Evolutionary conservation across 2,329 filamentous ascomycete genomes (phyloP).

Genomic region (Fusarium sambucinum): DNA sequence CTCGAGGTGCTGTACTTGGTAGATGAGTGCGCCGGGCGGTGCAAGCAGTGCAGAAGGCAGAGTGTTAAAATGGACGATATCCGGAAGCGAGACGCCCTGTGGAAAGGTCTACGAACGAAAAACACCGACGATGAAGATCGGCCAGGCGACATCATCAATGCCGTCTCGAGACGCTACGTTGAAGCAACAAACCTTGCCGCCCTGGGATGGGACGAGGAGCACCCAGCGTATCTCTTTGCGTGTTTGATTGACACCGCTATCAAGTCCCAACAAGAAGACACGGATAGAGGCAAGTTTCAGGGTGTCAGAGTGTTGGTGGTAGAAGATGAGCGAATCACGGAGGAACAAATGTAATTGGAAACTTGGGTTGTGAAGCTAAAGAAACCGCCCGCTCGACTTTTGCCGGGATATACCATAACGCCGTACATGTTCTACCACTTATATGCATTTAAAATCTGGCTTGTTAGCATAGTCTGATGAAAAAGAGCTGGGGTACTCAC

Average conservation of each 20-base stretch:
- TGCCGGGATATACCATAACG: slow-evolving; percentile 51
- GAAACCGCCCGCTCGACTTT: slow-evolving; percentile 48
- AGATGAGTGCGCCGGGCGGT: slow-evolving; percentile 47
- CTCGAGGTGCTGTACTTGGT: slow-evolving; percentile 52
- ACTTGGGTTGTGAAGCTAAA: slow-evolving; percentile 41
- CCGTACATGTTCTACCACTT: slow-evolving; percentile 48
- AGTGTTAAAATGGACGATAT: slow-evolving; percentile 27
- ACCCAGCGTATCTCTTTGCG: slow-evolving; percentile 51
- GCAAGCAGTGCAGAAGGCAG: slow-evolving; percentile 36
- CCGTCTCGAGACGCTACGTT: slow-evolving; percentile 49
- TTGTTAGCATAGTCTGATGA: slow-evolving; percentile 29
- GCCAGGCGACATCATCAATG: slow-evolving; percentile 48
- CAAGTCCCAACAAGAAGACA: slow-evolving; percentile 47
- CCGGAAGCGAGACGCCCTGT: slow-evolving; percentile 38
- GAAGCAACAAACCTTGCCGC: slow-evolving; percentile 51
- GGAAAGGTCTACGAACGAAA: slow-evolving; percentile 38
- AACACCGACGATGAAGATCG: slow-evolving; percentile 31
- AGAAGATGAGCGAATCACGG: slow-evolving; percentile 42
- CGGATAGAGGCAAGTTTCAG: slow-evolving; percentile 39
- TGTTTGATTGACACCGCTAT: slow-evolving; percentile 48
- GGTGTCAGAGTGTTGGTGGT: slow-evolving; percentile 47
- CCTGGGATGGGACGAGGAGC: slow-evolving; percentile 49
- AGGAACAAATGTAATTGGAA: slow-evolving; percentile 15
- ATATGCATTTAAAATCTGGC: slow-evolving; percentile 53
- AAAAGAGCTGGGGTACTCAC: slow-evolving; percentile 58